Evolutionary conservation across 1,139 yeast genomes (phyloP), one percentile per base, ranked within the genome.

Genomic region (Hemisphaericaspora xylanilytica): DNA sequence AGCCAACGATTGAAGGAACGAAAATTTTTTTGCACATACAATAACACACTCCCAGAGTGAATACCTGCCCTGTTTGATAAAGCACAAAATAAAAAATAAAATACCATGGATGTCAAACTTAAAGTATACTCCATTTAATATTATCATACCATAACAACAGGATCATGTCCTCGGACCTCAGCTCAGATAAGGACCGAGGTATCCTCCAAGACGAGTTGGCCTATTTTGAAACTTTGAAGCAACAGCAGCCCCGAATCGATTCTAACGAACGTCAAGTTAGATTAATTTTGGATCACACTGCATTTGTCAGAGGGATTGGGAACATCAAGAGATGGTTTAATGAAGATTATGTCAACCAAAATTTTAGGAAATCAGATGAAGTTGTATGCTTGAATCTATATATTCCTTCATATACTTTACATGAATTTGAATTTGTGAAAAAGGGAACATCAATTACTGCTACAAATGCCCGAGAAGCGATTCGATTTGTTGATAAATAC

Each of bases 241-340:
- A 21, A 28, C 32, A 13, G 15, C 13, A 14, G 4, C 24, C 11
- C 12, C 35, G n/a, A n/a, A n/a, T n/a, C n/a, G n/a, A n/a, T n/a
- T n/a, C n/a, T 10, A 28, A 16, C 21, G 10, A 20, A 10, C 46
- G 49, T 28, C 41, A 42, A 22, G 50, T 47, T 13, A 37, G 41
- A 44, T 59, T 78, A 38, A 75, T 80, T 8, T 51, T 80, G 36
- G 85, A 80, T 52, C 81, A 78, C 21, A 71, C 82, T 9, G 79
- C 82, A 1, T 66, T 80, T 43, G 73, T 77, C 5, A 69, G 80
- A 40, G 85, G 85, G 2, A 68, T 80, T 34, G 82, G 81, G 1
- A 75, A 75, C 47, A 65, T 80, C 52, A 77, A 77, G 52, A 59
- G 75, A 44, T 80, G 85, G 85, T 65, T 72, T 40, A 66, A 70